phyloP scores from a whole-genome alignment of 176 grass and related monocot species.

The Echinochloa phyllopogon region DNA sequence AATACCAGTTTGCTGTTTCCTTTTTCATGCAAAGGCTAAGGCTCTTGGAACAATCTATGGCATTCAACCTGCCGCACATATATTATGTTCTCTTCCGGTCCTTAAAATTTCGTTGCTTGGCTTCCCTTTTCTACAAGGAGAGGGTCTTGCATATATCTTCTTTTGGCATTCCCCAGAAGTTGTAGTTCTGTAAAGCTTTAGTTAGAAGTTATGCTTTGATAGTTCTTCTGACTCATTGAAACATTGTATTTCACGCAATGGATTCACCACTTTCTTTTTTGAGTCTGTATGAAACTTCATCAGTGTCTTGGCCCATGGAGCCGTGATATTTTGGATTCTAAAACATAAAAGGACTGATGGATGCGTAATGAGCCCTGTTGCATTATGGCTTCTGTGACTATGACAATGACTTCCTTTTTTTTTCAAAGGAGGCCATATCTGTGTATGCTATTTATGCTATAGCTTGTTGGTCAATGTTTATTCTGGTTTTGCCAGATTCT shows the following conservation, averaged over 20 bases:
- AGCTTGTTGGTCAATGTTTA: slow-evolving; percentile 13
- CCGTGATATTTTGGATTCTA: slow-evolving; percentile 13
- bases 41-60: slow-evolving; percentile 9
- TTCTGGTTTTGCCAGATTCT: slow-evolving; percentile 25
- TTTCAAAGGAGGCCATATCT: background rate
- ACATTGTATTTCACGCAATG: slow-evolving; percentile 12
- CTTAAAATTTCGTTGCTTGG: background rate
- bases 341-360: background rate
- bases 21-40: slow-evolving; percentile 25
- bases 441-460: slow-evolving; percentile 27
- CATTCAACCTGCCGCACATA: slow-evolving; percentile 3
- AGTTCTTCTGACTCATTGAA: slow-evolving; percentile 10
- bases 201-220: slow-evolving; percentile 11
- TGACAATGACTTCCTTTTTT: background rate
- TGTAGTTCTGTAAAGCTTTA: slow-evolving; percentile 2
- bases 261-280: background rate
- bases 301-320: background rate
- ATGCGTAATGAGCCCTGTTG: background rate
- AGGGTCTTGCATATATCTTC: slow-evolving; percentile 9
- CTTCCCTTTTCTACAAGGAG: background rate
- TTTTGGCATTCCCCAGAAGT: background rate
- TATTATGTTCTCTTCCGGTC: background rate
- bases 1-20: background rate
- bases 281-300: background rate
- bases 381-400: slow-evolving; percentile 3